These are phyloP conservation scores for Rubia yunnanensis DNA, from an alignment of 257 asterid species.

Conservation along the genomic window DNA sequence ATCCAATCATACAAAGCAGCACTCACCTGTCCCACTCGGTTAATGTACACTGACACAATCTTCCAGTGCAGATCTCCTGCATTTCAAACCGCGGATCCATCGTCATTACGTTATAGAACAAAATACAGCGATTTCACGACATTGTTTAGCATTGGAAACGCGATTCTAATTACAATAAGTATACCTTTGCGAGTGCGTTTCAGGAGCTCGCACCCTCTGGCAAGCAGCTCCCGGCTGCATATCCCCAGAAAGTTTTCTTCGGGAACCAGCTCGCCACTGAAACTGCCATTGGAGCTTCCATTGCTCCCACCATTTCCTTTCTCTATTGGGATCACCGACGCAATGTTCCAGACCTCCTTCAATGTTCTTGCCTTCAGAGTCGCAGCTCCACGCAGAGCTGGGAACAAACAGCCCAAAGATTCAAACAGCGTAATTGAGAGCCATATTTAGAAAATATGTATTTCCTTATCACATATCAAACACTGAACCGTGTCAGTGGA, in stretches of 20 bases:
- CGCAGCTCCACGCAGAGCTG: slow-evolving; percentile 92
- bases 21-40: slow-evolving; percentile 75
- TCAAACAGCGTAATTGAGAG: not conserved
- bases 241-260: slow-evolving; percentile 91
- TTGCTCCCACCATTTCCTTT: slow-evolving; percentile 56
- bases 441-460: too few species aligned
- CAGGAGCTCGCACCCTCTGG: slow-evolving; percentile 82
- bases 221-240: slow-evolving; percentile 80
- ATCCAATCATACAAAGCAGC: slow-evolving; percentile 15
- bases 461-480: too few species aligned
- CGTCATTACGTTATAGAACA: not conserved
- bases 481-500: not conserved
- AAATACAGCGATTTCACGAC: not conserved
- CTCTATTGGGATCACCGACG: slow-evolving; percentile 81
- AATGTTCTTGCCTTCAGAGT: slow-evolving; percentile 80
- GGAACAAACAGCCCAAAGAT: not conserved
- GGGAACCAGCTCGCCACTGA: slow-evolving; percentile 70
- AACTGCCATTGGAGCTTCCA: slow-evolving; percentile 58
- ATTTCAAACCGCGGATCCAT: slow-evolving; percentile 5
- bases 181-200: slow-evolving; percentile 86
- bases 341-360: slow-evolving; percentile 89
- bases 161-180: too few species aligned
- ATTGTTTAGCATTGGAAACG: too few species aligned
- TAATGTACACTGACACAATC: slow-evolving; percentile 82
- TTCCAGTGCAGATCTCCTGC: slow-evolving; percentile 99